These are phyloP conservation scores for Arabidopsis hybrid DNA, from an alignment of 441 rosid genomes.

Conservation along the genomic window DNA sequence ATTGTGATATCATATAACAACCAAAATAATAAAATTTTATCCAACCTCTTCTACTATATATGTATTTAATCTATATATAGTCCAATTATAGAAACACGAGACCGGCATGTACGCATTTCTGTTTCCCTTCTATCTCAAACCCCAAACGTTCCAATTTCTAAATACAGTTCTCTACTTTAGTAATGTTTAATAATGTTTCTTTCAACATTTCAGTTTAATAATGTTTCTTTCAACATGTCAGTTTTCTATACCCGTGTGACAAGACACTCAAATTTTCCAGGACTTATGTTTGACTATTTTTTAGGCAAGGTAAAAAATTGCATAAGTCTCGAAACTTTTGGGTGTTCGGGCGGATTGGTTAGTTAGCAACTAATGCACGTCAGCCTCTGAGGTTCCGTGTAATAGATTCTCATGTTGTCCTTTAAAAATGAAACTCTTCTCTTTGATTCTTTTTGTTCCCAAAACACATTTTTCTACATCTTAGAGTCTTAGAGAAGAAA, in stretches of 20 bases:
- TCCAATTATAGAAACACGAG: slow-evolving; percentile 4
- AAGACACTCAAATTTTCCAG: no score
- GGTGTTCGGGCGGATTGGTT: no score
- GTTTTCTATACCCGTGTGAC: no score
- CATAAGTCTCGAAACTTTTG: no score
- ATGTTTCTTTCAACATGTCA: no score
- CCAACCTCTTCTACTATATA: neutral
- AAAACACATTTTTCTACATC: slow-evolving; percentile 11
- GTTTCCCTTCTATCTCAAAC: slow-evolving; percentile 3
- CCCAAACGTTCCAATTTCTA: neutral
- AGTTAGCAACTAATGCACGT: slow-evolving; percentile 33
- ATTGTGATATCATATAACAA: neutral
- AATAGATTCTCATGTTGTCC: slow-evolving; percentile 10
- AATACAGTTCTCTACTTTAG: neutral
- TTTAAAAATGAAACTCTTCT: neutral
- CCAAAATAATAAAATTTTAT: neutral
- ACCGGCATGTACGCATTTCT: slow-evolving; percentile 35
- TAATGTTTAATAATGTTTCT: no score
- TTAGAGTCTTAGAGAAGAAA: neutral
- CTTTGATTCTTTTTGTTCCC: slow-evolving; percentile 3
- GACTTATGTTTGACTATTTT: no score
- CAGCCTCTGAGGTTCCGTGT: slow-evolving; percentile 18
- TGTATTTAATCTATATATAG: no score
- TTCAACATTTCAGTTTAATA: no score
- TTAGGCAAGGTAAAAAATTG: no score